A percentile compares a stretch with the other conserved stretches of the same genome.
phyloP scores from a whole-genome alignment of 2,329 filamentous ascomycete genomes.

The Tolypocladium endophyticum region DNA sequence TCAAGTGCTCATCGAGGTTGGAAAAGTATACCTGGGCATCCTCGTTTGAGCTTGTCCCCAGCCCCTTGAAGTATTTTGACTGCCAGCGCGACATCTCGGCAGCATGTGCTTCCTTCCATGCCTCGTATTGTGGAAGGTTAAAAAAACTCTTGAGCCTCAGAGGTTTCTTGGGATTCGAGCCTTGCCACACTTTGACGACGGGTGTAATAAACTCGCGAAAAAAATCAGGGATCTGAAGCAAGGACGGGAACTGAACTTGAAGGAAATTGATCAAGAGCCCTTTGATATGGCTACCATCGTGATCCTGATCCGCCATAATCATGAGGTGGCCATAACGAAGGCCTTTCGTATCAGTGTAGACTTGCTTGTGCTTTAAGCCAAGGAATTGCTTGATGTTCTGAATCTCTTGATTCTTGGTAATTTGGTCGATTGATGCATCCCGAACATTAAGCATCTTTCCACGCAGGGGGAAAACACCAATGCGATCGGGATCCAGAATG shows the following conservation, averaged over 20 bases:
- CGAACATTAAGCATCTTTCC: constrained; percentile 97
- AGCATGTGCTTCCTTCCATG: constrained; percentile 70
- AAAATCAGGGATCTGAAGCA: constrained; percentile 84
- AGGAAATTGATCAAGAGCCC: constrained; percentile 97
- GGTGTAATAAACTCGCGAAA: constrained; percentile 96
- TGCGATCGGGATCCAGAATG: constrained; percentile 83
- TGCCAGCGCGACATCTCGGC: constrained; percentile 71
- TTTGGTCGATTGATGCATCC: constrained; percentile 89
- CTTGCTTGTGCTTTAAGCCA: constrained; percentile 89
- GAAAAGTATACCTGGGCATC: constrained; percentile 94
- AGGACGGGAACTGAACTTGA: constrained; percentile 86
- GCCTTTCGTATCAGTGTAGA: constrained; percentile 82
- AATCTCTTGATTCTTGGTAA: constrained; percentile 92
- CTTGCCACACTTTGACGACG: constrained; percentile 97
- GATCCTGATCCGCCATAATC: constrained; percentile 99
- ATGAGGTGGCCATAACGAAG: constrained; percentile 95
- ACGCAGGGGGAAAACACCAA: constrained; percentile 92
- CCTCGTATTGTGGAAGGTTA: constrained; percentile 90
- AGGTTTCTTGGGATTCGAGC: constrained; percentile 76
- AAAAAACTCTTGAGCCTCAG: constrained; percentile 73
- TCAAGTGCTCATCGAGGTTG: constrained; percentile 86
- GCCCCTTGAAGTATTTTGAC: constrained; percentile 98
- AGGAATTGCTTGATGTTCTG: constrained; percentile 99
- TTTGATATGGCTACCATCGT: constrained; percentile 98
- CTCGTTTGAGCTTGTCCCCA: constrained; percentile 85